Conservation (phyloP, 148 eudicot species). For the Silene uniflora region DNA sequence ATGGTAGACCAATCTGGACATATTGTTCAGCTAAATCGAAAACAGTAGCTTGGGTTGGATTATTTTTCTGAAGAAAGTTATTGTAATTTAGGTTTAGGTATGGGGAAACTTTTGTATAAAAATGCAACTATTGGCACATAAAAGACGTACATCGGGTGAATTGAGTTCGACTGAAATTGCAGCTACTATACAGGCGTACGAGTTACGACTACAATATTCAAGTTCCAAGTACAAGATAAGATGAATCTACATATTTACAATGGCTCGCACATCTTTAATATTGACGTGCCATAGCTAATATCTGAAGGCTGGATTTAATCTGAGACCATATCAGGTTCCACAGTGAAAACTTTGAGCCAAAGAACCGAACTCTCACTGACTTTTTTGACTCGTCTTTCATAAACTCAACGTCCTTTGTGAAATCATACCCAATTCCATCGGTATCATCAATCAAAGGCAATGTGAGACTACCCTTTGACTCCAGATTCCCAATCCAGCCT, state of each 20-base stretch:
- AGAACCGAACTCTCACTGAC: constrained; percentile 49
- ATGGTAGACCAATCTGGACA: too few relatives aligned
- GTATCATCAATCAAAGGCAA: constrained; percentile 64
- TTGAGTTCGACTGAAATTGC: too few relatives aligned
- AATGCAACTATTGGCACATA: background rate
- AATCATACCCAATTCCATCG: constrained; percentile 30
- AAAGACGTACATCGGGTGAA: background rate
- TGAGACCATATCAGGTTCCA: constrained; percentile 64
- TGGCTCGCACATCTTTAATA: constrained; percentile 12
- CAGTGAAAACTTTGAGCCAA: constrained; percentile 51
- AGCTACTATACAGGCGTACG: background rate
- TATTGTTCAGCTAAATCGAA: too few relatives aligned
- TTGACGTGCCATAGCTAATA: constrained; percentile 24
- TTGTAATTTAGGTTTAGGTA: too few relatives aligned
- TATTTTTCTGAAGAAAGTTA: too few relatives aligned
- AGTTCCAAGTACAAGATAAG: constrained; percentile 6
- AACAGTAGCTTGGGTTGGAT: too few relatives aligned
- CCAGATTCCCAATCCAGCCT: constrained; percentile 76
- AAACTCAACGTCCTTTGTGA: constrained; percentile 60
- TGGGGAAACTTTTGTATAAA: too few relatives aligned
- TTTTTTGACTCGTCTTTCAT: constrained; percentile 56
- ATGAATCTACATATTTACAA: constrained; percentile 14
- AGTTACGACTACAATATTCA: background rate
- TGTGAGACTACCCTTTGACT: constrained; percentile 51
- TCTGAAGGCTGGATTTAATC: constrained; percentile 33